Conservation (phyloP, 208 protist species). For the Crithidia acanthocephali region DNA sequence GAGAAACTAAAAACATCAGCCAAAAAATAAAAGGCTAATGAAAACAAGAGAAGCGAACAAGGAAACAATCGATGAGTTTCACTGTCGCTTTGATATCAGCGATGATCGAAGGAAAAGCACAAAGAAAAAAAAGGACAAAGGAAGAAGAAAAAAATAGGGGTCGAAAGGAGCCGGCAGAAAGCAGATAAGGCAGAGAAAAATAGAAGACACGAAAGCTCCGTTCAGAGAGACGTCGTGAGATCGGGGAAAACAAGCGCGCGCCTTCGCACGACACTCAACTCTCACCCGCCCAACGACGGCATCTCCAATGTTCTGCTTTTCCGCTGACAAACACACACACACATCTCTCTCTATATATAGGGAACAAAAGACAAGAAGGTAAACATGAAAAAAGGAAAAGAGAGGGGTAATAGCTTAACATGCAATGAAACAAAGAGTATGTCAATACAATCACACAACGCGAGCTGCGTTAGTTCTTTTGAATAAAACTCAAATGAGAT, state of each 20-base stretch:
- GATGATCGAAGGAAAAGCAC: neutral
- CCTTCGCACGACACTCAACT: neutral
- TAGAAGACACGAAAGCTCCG: neutral
- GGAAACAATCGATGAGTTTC: slow-evolving; percentile 1
- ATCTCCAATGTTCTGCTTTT: neutral
- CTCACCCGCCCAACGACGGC: slow-evolving; percentile 1
- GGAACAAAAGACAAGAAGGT: no score
- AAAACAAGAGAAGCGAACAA: slow-evolving; percentile 14
- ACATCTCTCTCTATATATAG: neutral
- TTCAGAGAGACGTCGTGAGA: neutral
- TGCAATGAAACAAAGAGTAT: slow-evolving; percentile 4
- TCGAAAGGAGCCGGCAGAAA: neutral
- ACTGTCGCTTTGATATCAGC: slow-evolving; percentile 8
- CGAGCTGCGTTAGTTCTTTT: neutral
- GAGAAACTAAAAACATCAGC: neutral
- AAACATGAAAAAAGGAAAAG: slow-evolving; percentile 1
- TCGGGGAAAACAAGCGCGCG: neutral
- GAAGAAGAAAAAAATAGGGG: slow-evolving; percentile 3
- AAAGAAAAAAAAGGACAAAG: neutral
- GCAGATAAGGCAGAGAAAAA: neutral
- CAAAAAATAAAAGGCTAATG: slow-evolving; percentile 1
- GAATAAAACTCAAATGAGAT: slow-evolving; percentile 1
- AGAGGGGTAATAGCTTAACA: neutral
- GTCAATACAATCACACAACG: slow-evolving; percentile 7
- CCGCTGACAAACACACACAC: neutral